Evolutionary conservation across 768 basidiomycete species (phyloP).

Genomic region (Pleurotus cornucopiae): DNA sequence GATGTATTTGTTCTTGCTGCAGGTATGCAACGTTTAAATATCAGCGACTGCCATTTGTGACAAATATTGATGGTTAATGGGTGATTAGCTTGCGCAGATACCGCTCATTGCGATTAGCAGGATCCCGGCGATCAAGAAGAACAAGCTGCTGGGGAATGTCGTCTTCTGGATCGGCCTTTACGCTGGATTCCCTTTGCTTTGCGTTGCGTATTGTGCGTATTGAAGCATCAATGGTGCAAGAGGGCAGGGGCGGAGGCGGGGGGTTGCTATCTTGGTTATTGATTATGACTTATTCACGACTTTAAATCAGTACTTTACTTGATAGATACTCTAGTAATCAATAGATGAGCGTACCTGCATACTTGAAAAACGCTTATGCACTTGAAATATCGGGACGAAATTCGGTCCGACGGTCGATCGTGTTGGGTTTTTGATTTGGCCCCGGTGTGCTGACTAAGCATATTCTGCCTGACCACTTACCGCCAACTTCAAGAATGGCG

Average conservation of each 20-base stretch:
- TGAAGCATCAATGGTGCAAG: constrained; percentile 11
- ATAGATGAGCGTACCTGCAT: no score
- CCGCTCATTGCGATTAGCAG: constrained; percentile 85
- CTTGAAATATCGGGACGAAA: no score
- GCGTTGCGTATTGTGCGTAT: constrained; percentile 59
- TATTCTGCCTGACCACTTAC: neutral
- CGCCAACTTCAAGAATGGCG: neutral
- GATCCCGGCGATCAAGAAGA: constrained; percentile 70
- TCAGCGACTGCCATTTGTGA: neutral
- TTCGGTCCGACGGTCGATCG: no score
- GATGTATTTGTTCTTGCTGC: constrained; percentile 81
- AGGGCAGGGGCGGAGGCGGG: no score
- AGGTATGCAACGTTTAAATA: constrained; percentile 32
- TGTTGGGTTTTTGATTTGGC: no score
- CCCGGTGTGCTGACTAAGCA: neutral
- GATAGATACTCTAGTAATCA: no score
- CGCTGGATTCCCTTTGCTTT: constrained; percentile 89
- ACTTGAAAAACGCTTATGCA: no score
- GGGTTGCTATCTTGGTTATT: no score
- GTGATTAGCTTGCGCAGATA: constrained; percentile 74
- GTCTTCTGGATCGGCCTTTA: constrained; percentile 95
- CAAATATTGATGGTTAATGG: neutral
- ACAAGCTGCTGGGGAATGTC: constrained; percentile 77
- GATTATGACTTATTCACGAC: no score
- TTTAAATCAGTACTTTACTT: no score